phyloP scores from a whole-genome alignment of 768 basidiomycete species.

The Lactifluus piperatus region DNA sequence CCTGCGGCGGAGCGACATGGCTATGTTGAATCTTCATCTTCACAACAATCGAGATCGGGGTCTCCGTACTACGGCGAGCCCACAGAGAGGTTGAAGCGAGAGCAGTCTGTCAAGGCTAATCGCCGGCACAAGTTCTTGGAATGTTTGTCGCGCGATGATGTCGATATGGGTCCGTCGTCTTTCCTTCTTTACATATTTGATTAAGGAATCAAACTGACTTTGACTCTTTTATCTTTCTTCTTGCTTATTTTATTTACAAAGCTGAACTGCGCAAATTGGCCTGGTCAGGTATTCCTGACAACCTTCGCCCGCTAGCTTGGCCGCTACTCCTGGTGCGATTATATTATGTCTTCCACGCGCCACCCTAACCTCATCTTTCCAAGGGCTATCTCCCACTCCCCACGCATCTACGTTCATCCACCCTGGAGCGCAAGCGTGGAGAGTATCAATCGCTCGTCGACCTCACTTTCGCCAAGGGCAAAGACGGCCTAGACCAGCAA shows the following conservation, averaged over 20 bases:
- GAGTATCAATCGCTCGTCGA: constrained; percentile 89
- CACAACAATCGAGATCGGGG: constrained; percentile 8
- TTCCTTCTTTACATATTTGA: not conserved
- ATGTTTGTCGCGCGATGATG: constrained; percentile 65
- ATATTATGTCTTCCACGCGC: not conserved
- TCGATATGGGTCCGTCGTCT: constrained; percentile 59
- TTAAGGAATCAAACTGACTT: too few relatives aligned
- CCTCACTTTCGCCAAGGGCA: constrained; percentile 80
- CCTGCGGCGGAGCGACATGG: not conserved
- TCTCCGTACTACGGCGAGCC: constrained; percentile 12
- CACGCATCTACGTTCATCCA: constrained; percentile 59
- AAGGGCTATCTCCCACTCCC: constrained; percentile 92
- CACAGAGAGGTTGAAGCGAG: constrained; percentile 49
- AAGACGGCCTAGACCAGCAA: constrained; percentile 83
- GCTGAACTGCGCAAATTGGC: constrained; percentile 84
- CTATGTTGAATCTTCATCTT: not conserved
- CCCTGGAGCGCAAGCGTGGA: constrained; percentile 81
- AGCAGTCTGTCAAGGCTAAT: constrained; percentile 71
- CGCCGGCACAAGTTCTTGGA: constrained; percentile 75
- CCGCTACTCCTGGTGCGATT: constrained; percentile 77
- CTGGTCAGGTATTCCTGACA: constrained; percentile 88
- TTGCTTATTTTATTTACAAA: constrained; percentile 24
- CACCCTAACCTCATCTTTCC: constrained; percentile 8
- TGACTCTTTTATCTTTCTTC: not conserved
- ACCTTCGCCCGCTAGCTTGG: constrained; percentile 89